Percentiles rank a stretch among this genome's conserved stretches.
These are phyloP conservation scores for Euphorbia celastroides DNA, from an alignment of 441 rosid species.

Conservation along the genomic window DNA sequence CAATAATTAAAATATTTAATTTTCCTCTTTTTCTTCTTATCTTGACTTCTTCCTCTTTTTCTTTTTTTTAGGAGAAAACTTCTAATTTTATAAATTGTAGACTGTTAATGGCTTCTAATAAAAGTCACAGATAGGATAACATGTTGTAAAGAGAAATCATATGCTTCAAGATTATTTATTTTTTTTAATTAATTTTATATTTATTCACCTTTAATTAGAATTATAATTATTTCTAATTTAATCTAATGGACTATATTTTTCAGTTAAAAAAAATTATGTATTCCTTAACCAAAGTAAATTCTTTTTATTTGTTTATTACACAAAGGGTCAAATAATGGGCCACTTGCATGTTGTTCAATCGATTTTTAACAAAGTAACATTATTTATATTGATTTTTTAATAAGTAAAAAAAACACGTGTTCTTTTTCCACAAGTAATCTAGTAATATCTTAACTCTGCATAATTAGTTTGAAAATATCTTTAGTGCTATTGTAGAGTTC, in stretches of 20 bases:
- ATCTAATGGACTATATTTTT: too few species aligned
- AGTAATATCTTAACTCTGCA: neutral
- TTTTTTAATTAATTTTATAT: too few species aligned
- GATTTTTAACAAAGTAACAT: neutral
- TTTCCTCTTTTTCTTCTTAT: neutral
- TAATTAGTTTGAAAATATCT: neutral
- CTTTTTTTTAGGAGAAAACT: neutral
- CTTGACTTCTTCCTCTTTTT: neutral
- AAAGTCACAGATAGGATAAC: neutral
- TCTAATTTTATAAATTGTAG: neutral
- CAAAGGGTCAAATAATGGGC: constrained; percentile 16
- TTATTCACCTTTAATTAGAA: too few species aligned
- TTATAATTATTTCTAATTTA: too few species aligned
- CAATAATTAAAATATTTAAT: neutral
- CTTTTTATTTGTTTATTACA: neutral
- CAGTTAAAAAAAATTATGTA: too few species aligned
- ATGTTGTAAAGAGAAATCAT: constrained; percentile 5
- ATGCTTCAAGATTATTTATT: neutral
- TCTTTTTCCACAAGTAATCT: neutral
- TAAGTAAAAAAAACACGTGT: neutral
- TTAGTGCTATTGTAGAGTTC: neutral
- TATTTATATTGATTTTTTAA: neutral
- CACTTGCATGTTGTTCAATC: constrained; percentile 10
- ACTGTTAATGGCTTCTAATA: neutral
- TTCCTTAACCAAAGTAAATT: neutral